Percentiles rank a stretch among this genome's conserved stretches.
phyloP scores from a whole-genome alignment of 169 alveolate species.

The Plasmodium relictum region DNA sequence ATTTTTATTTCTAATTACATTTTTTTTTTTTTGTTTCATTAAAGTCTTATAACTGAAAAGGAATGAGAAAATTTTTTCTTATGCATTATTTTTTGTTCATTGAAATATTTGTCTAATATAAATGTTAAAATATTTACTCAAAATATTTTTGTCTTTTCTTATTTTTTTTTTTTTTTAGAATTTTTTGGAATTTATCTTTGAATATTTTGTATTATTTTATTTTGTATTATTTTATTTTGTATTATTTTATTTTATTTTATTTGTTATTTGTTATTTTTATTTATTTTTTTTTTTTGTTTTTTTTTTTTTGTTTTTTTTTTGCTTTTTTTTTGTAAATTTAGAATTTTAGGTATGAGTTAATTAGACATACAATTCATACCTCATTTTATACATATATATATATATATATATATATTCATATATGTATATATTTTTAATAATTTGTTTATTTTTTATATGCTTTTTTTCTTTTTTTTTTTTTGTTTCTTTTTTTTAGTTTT shows the following conservation, averaged over 20 bases:
- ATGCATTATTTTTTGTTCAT: background rate
- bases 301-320: background rate
- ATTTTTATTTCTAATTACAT: conserved; percentile 11
- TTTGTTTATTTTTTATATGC: too few relatives aligned
- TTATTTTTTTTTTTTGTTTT: background rate
- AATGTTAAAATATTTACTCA: background rate
- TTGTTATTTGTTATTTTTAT: conserved; percentile 14
- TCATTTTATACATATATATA: background rate
- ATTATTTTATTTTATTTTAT: background rate
- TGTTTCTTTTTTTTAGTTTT: too few relatives aligned
- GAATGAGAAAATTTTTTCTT: background rate
- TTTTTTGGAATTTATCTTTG: background rate
- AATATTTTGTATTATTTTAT: background rate
- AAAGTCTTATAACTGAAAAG: background rate
- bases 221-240: background rate
- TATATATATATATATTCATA: too few relatives aligned
- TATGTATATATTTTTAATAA: too few relatives aligned
- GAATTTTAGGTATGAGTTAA: background rate
- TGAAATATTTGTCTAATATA: conserved; percentile 7
- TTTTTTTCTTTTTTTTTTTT: too few relatives aligned
- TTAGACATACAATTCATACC: background rate
- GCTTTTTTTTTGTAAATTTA: background rate
- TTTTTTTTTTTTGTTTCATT: conserved; percentile 15
- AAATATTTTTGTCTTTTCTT: background rate
- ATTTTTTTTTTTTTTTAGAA: background rate